These are phyloP conservation scores for Lecanosticta acicola DNA, from an alignment of 2,329 filamentous ascomycete genomes.

Conservation along the genomic window DNA sequence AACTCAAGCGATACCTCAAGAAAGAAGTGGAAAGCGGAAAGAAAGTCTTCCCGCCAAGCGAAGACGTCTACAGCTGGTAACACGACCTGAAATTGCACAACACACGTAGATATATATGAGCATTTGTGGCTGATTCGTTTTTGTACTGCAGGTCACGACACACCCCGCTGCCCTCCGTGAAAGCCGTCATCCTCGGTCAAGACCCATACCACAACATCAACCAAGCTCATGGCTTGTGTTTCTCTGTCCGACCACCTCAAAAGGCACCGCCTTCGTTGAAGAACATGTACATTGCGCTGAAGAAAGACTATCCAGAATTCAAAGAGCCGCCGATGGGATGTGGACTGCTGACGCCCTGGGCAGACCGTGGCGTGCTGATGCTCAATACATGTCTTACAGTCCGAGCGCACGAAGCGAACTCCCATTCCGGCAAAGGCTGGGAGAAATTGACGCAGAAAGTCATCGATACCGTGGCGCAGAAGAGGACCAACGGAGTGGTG, in stretches of 20 bases:
- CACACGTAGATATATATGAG: not conserved
- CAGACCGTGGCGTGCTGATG: conserved; percentile 83
- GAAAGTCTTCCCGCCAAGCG: conserved; percentile 78
- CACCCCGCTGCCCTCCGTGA: conserved; percentile 81
- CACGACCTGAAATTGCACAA: conserved; percentile 4
- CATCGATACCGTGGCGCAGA: conserved; percentile 77
- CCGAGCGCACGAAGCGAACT: conserved; percentile 79
- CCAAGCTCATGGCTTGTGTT: conserved; percentile 93
- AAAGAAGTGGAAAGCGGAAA: conserved; percentile 66
- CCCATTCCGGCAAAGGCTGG: conserved; percentile 82
- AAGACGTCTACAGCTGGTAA: conserved; percentile 94
- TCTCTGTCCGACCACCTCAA: conserved; percentile 87
- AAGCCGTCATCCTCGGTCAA: conserved; percentile 89
- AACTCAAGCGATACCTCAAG: conserved; percentile 80
- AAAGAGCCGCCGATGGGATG: conserved; percentile 66
- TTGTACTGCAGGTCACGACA: conserved; percentile 71
- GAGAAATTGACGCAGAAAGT: conserved; percentile 87
- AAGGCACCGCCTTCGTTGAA: conserved; percentile 80
- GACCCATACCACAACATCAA: conserved; percentile 95
- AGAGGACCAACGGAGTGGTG: conserved; percentile 74
- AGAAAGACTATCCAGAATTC: conserved; percentile 81
- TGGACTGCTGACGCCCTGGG: conserved; percentile 87
- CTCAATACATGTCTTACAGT: conserved; percentile 95
- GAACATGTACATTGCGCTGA: conserved; percentile 88
- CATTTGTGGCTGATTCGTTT: not conserved